A percentile compares a stretch with the other conserved stretches of the same genome.
Conservation (phyloP, 352 stramenopile genomes). For the Pythium oligandrum region DNA sequence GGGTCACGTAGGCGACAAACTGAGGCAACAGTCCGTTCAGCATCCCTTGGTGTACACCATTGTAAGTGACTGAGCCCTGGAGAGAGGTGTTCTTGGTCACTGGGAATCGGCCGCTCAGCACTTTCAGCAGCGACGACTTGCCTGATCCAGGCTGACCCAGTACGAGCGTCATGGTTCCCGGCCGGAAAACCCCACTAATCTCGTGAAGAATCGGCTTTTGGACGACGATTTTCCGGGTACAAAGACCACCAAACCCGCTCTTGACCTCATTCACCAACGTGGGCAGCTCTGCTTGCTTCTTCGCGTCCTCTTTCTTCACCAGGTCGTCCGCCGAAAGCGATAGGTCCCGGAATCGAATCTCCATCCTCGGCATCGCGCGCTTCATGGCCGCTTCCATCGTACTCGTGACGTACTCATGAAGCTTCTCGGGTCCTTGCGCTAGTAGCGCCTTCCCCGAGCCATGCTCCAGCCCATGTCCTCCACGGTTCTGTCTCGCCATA, state of each 20-base stretch:
- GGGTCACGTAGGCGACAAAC: constrained; percentile 37
- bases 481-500: too few species aligned
- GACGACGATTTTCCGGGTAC: constrained; percentile 35
- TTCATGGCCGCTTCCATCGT: constrained; percentile 29
- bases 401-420: constrained; percentile 32
- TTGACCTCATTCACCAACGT: constrained; percentile 37
- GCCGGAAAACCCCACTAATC: constrained; percentile 34
- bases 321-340: constrained; percentile 20
- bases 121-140: constrained; percentile 32
- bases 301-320: constrained; percentile 10
- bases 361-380: constrained; percentile 39
- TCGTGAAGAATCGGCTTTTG: constrained; percentile 44
- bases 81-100: constrained; percentile 30
- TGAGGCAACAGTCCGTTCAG: constrained; percentile 29
- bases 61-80: constrained; percentile 42
- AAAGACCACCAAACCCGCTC: constrained; percentile 23
- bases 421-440: constrained; percentile 22
- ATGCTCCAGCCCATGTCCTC: too few species aligned
- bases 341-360: constrained; percentile 24
- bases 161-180: constrained; percentile 31
- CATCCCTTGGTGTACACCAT: constrained; percentile 23
- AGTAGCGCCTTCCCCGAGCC: constrained; percentile 13
- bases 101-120: constrained; percentile 35
- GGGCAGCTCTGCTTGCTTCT: constrained; percentile 21
- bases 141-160: constrained; percentile 27